Conservation (phyloP, 2,329 filamentous ascomycete species). For the Ophiostoma sp. region DNA sequence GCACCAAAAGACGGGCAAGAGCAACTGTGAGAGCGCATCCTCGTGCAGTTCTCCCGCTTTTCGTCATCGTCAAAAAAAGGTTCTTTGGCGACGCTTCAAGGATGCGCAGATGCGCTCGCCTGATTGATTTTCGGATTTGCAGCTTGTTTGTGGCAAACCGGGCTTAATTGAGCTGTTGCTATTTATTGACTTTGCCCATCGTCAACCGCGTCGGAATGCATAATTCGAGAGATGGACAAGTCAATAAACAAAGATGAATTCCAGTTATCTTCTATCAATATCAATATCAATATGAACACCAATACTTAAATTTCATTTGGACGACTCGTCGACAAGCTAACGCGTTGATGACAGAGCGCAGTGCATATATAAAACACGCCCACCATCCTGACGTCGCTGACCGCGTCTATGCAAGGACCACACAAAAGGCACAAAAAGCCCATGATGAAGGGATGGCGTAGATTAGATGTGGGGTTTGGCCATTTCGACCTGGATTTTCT, state of each 20-base stretch:
- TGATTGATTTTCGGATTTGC: neutral
- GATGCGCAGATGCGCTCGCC: neutral
- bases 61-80: neutral
- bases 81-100: neutral
- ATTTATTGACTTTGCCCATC: neutral
- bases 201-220: conserved; percentile 8
- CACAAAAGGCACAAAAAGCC: neutral
- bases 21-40: neutral
- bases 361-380: neutral
- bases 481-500: neutral
- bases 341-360: neutral
- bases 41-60: conserved; percentile 10
- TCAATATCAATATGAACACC: neutral
- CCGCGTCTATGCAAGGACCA: neutral
- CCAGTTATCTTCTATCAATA: neutral
- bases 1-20: neutral
- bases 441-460: conserved; percentile 17
- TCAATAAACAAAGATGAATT: conserved; percentile 5
- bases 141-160: conserved; percentile 1
- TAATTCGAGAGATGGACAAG: neutral
- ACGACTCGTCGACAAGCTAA: neutral
- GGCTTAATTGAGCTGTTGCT: neutral
- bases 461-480: conserved; percentile 20
- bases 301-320: neutral
- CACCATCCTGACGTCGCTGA: neutral